phyloP scores from a whole-genome alignment of 2,329 filamentous ascomycete genomes.

The Claviceps citrina region DNA sequence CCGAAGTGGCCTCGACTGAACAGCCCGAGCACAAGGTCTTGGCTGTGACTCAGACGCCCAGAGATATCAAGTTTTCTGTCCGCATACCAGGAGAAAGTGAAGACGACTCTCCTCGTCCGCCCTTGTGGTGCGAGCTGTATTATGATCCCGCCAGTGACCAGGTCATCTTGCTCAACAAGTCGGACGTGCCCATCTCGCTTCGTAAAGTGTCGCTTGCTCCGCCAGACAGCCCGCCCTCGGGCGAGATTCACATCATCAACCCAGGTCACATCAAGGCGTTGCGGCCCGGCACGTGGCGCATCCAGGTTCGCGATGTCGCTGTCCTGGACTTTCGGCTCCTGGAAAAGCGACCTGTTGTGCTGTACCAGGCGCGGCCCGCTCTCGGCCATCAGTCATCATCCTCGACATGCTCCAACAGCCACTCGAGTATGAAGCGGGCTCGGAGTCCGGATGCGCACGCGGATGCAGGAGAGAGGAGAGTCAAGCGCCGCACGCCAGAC shows the following conservation, averaged over 20 bases:
- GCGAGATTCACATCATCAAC: conserved; percentile 28
- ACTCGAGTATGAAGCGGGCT: conserved; percentile 36
- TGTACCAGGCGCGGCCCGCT: conserved; percentile 20
- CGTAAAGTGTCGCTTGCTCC: conserved; percentile 28
- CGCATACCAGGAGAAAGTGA: conserved; percentile 34
- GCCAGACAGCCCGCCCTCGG: conserved; percentile 23
- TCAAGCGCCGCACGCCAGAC: conserved; percentile 25
- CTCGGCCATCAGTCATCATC: conserved; percentile 16
- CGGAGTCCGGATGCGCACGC: conserved; percentile 29
- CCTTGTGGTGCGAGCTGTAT: conserved; percentile 44
- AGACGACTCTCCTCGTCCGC: conserved; percentile 28
- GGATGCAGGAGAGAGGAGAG: conserved; percentile 30
- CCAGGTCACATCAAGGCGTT: conserved; percentile 31
- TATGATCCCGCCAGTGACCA: conserved; percentile 44
- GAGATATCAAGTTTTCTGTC: conserved; percentile 45
- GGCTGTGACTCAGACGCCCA: conserved; percentile 43
- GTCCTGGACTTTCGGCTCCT: conserved; percentile 44
- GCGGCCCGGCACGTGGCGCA: conserved; percentile 41
- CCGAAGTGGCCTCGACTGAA: conserved; percentile 36
- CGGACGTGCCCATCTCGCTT: conserved; percentile 37
- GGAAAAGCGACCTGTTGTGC: conserved; percentile 33
- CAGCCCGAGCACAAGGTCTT: conserved; percentile 40
- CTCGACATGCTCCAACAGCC: conserved; percentile 19
- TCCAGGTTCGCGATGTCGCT: conserved; percentile 31
- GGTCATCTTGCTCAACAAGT: conserved; percentile 40